A percentile compares a stretch with the other conserved stretches of the same genome.
Conservation (phyloP, 176 grass and related monocot genomes). For the Aegilops bicornis region DNA sequence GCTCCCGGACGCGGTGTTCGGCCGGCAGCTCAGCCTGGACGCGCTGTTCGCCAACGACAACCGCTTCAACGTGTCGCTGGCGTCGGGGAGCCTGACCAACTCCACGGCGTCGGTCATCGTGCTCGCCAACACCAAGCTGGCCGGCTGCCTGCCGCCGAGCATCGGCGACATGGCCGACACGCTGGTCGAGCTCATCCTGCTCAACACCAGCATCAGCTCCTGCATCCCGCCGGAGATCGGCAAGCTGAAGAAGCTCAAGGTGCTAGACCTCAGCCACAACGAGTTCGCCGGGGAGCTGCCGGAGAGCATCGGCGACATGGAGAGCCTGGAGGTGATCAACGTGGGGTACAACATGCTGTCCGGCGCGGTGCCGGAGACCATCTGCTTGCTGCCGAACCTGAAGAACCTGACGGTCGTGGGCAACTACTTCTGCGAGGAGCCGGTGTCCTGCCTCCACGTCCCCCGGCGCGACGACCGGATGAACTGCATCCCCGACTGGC, state of each 20-base stretch:
- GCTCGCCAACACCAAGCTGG: constrained; percentile 70
- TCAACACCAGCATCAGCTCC: constrained; percentile 76
- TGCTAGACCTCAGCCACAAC: constrained; percentile 91
- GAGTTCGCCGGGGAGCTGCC: constrained; percentile 64
- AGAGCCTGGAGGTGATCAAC: constrained; percentile 84
- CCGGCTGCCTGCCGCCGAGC: constrained; percentile 66
- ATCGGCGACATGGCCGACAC: constrained; percentile 67
- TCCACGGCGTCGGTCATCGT: constrained; percentile 86
- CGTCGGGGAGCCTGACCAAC: constrained; percentile 53
- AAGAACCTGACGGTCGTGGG: constrained; percentile 76
- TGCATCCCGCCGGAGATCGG: constrained; percentile 84
- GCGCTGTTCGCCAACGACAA: constrained; percentile 87
- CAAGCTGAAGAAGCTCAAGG: constrained; percentile 65
- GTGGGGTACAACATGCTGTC: constrained; percentile 67
- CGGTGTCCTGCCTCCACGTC: constrained; percentile 67
- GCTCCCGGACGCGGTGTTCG: constrained; percentile 63
- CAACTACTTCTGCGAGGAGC: constrained; percentile 80
- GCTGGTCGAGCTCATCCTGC: constrained; percentile 68
- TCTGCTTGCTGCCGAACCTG: constrained; percentile 66
- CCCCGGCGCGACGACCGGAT: constrained; percentile 54
- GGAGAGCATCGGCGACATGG: constrained; percentile 63
- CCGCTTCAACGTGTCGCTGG: constrained; percentile 62
- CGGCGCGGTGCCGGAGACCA: constrained; percentile 53
- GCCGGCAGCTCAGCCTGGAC: constrained; percentile 54
- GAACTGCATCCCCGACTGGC: constrained; percentile 81